Evolutionary conservation across 345 rosid genomes (phyloP).

Genomic region (Dovyalis caffra): DNA sequence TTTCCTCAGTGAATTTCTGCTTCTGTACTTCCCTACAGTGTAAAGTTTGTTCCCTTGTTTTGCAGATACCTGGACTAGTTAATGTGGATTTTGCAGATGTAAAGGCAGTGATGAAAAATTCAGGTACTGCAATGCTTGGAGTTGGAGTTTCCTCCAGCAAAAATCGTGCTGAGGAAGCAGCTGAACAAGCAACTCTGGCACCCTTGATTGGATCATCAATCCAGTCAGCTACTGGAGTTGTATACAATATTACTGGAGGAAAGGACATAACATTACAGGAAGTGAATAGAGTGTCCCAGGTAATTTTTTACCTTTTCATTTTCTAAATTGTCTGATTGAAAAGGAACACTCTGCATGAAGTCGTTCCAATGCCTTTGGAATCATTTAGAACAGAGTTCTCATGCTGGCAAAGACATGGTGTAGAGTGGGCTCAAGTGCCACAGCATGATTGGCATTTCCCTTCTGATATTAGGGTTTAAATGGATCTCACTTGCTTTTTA

Average conservation of each 20-base stretch:
- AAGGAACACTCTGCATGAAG: background rate
- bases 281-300: constrained; percentile 97
- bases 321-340: background rate
- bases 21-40: background rate
- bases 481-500: background rate
- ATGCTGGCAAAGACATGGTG: too few relatives aligned
- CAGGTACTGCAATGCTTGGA: constrained; percentile 99
- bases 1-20: background rate
- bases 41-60: background rate
- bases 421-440: too few relatives aligned
- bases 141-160: constrained; percentile 98
- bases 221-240: constrained; percentile 96
- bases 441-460: too few relatives aligned
- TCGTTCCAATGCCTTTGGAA: background rate
- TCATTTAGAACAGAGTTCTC: background rate
- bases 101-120: constrained; percentile 91
- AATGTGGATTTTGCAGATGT: constrained; percentile 99
- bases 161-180: constrained; percentile 99
- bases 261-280: constrained; percentile 94
- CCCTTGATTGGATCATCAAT: constrained; percentile 98
- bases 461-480: background rate
- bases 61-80: constrained; percentile 94
- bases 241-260: constrained; percentile 96
- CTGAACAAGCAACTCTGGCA: constrained; percentile 96
- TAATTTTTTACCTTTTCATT: constrained; percentile 19